These are phyloP conservation scores for Sedum album DNA, from an alignment of 164 flowering plant species.

Conservation along the genomic window DNA sequence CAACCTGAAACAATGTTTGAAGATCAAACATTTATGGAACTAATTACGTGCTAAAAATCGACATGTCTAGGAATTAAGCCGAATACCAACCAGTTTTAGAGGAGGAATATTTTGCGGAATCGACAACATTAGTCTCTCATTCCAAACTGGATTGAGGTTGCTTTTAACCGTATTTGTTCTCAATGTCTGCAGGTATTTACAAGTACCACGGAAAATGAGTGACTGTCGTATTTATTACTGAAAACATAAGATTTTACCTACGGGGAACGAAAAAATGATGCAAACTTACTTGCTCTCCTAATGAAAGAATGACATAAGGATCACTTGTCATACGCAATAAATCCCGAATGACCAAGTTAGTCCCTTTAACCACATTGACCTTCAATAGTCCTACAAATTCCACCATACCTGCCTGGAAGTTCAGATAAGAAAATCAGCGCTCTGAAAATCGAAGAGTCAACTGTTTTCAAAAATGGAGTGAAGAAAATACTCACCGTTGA, in stretches of 20 bases:
- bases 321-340: conserved; percentile 61
- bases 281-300: conserved; percentile 72
- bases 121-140: conserved; percentile 79
- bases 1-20: conserved; percentile 42
- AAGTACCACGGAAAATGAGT: conserved; percentile 3
- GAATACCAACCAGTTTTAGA: conserved; percentile 19
- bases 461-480: no score
- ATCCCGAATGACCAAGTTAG: conserved; percentile 77
- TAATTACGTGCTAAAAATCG: not conserved
- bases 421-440: not conserved
- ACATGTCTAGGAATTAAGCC: no score
- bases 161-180: conserved; percentile 85
- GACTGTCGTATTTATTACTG: not conserved
- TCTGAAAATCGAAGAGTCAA: no score
- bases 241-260: not conserved
- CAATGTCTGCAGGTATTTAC: conserved; percentile 53
- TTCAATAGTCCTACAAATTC: conserved; percentile 88
- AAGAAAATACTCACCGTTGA: not conserved
- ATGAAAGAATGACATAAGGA: conserved; percentile 79
- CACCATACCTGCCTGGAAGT: conserved; percentile 71
- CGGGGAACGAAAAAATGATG: conserved; percentile 10
- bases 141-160: conserved; percentile 94
- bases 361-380: conserved; percentile 82
- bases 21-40: not conserved
- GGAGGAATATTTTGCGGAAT: conserved; percentile 89